Conservation (phyloP, 1,284 basidiomycete species). For the Trichosporon sp. region DNA sequence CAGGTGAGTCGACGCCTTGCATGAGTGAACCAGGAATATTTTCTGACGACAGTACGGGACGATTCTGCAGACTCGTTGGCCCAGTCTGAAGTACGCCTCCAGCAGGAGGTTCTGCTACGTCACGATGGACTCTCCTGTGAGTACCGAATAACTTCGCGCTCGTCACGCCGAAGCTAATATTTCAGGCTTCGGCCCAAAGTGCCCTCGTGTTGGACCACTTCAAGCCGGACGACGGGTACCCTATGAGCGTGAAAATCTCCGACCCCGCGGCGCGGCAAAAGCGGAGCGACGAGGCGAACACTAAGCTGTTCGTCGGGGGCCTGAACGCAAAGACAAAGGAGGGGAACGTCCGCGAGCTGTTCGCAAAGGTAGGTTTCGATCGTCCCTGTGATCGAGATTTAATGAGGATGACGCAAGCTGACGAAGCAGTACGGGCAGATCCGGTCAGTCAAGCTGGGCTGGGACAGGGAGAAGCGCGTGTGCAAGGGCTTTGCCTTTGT, state of each 20-base stretch:
- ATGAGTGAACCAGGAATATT: background rate
- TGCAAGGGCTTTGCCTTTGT: constrained; percentile 88
- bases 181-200: constrained; percentile 66
- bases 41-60: constrained; percentile 64
- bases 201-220: constrained; percentile 72
- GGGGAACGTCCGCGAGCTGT: constrained; percentile 65
- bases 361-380: constrained; percentile 68
- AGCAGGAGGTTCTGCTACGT: constrained; percentile 92
- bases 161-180: background rate
- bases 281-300: constrained; percentile 77
- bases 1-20: constrained; percentile 55
- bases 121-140: constrained; percentile 76
- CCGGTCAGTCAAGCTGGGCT: constrained; percentile 71
- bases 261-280: constrained; percentile 85
- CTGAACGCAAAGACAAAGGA: constrained; percentile 63
- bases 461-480: constrained; percentile 62
- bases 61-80: constrained; percentile 94
- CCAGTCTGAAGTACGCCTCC: constrained; percentile 90
- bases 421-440: constrained; percentile 66
- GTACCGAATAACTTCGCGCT: constrained; percentile 26
- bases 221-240: constrained; percentile 62
- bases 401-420: constrained; percentile 1
- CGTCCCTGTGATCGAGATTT: background rate
- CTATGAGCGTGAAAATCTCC: constrained; percentile 77
- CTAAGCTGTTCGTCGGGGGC: constrained; percentile 80